These are phyloP conservation scores for Penicillium flavigenum DNA, from an alignment of 495 filamentous ascomycete species.

Conservation along the genomic window DNA sequence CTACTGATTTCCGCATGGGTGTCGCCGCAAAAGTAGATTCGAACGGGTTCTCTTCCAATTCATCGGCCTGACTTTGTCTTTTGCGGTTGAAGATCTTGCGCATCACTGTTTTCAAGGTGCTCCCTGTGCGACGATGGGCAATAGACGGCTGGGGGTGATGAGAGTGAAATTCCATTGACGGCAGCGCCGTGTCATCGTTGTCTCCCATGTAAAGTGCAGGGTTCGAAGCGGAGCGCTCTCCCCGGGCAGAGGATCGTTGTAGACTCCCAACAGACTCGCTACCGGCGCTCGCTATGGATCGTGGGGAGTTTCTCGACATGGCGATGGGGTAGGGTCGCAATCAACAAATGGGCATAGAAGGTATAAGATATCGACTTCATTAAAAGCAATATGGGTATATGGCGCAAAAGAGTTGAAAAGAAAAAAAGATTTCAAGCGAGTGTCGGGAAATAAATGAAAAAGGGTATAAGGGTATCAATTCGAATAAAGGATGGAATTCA, in stretches of 20 bases:
- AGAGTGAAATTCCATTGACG: constrained; percentile 29
- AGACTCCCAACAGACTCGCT: constrained; percentile 23
- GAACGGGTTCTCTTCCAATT: constrained; percentile 28
- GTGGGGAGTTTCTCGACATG: constrained; percentile 21
- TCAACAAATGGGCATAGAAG: background rate
- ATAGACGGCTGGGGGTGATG: constrained; percentile 21
- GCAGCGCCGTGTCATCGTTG: constrained; percentile 27
- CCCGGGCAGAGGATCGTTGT: constrained; percentile 20
- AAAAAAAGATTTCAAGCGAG: constrained; percentile 6
- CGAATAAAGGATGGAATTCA: constrained; percentile 23
- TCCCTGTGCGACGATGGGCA: constrained; percentile 43
- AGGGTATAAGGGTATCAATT: constrained; percentile 21
- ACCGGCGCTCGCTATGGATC: constrained; percentile 26
- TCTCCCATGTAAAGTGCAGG: constrained; percentile 23
- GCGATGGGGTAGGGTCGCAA: background rate
- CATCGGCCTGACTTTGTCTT: constrained; percentile 40
- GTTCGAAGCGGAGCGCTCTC: constrained; percentile 22
- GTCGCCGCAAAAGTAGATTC: constrained; percentile 19
- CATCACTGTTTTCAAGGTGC: constrained; percentile 50
- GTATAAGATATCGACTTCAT: constrained; percentile 15
- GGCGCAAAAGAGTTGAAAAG: constrained; percentile 12
- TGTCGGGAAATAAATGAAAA: constrained; percentile 19
- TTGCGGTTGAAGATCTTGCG: constrained; percentile 48
- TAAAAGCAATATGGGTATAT: constrained; percentile 24
- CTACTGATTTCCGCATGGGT: constrained; percentile 6